Evolutionary conservation across 441 rosid species (phyloP).

Genomic region (Aquilaria agallochum): DNA sequence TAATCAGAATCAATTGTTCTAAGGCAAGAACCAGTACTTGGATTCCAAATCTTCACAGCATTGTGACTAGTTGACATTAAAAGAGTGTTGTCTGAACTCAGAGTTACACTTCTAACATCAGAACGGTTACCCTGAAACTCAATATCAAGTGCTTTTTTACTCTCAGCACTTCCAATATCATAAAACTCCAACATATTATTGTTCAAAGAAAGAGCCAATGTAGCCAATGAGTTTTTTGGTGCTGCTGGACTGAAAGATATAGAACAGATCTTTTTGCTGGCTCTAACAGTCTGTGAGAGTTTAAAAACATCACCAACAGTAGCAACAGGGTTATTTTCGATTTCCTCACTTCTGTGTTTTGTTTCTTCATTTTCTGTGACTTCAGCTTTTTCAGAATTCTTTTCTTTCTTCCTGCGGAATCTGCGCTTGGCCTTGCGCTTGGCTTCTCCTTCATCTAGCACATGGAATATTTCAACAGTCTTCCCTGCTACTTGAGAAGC

Average conservation of each 20-base stretch:
- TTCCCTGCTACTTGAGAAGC: constrained; percentile 96
- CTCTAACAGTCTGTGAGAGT: constrained; percentile 76
- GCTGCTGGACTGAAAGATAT: constrained; percentile 66
- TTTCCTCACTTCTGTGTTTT: constrained; percentile 29
- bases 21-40: constrained; percentile 94
- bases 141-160: constrained; percentile 55
- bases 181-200: constrained; percentile 83
- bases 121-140: constrained; percentile 96
- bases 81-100: constrained; percentile 82
- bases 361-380: constrained; percentile 35
- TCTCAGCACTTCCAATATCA: constrained; percentile 50
- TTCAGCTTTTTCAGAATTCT: constrained; percentile 61
- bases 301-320: constrained; percentile 78
- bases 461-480: constrained; percentile 64
- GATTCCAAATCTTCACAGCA: constrained; percentile 93
- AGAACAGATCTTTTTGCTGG: constrained; percentile 79
- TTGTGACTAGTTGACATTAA: constrained; percentile 97
- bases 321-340: constrained; percentile 28
- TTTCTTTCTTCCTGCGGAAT: constrained; percentile 82
- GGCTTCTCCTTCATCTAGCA: constrained; percentile 78
- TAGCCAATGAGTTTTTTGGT: constrained; percentile 61
- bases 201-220: constrained; percentile 82
- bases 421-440: constrained; percentile 89
- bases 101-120: constrained; percentile 88
- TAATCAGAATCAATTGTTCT: constrained; percentile 87